A percentile compares a stretch with the other conserved stretches of the same genome.
phyloP scores from a whole-genome alignment of 139 green algal genomes.

The Gonium pectorale region DNA sequence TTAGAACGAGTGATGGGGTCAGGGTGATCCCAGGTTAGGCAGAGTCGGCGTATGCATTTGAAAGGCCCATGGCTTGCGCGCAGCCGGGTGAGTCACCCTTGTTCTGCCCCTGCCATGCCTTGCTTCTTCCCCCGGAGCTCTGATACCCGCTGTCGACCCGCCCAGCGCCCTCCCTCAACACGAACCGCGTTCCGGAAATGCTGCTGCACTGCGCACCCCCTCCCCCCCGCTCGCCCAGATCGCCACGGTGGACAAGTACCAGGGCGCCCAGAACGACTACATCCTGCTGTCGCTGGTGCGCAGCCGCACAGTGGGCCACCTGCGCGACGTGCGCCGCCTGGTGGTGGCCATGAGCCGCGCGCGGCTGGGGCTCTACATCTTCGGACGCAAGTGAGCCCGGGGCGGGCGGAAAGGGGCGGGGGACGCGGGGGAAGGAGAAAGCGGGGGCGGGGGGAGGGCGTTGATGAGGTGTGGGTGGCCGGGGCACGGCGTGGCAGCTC shows the following conservation, averaged over 20 bases:
- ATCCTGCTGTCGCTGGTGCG: slow-evolving; percentile 96
- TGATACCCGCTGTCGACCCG: too few species aligned
- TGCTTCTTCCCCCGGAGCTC: too few species aligned
- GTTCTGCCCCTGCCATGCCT: too few species aligned
- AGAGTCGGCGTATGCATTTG: too few species aligned
- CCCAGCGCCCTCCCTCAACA: too few species aligned
- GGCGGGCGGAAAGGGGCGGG: not conserved
- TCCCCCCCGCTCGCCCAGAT: slow-evolving; percentile 35
- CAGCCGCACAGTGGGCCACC: slow-evolving; percentile 90
- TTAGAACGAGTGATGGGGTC: too few species aligned
- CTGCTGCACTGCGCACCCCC: not conserved
- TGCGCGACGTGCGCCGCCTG: slow-evolving; percentile 95
- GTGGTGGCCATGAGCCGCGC: slow-evolving; percentile 95
- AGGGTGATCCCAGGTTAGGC: too few species aligned
- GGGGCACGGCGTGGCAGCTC: too few species aligned
- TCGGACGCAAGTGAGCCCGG: slow-evolving; percentile 72
- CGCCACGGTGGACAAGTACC: slow-evolving; percentile 98
- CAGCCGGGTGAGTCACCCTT: too few species aligned
- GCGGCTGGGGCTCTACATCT: slow-evolving; percentile 97
- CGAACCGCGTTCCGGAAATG: too few species aligned
- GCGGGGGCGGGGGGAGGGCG: not conserved
- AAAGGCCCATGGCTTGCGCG: too few species aligned
- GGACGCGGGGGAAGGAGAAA: not conserved
- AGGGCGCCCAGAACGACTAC: slow-evolving; percentile 98
- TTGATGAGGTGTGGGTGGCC: too few species aligned